Evolutionary conservation across 1,284 basidiomycete genomes (phyloP).

Genomic region (Moesziomyces antarcticus): DNA sequence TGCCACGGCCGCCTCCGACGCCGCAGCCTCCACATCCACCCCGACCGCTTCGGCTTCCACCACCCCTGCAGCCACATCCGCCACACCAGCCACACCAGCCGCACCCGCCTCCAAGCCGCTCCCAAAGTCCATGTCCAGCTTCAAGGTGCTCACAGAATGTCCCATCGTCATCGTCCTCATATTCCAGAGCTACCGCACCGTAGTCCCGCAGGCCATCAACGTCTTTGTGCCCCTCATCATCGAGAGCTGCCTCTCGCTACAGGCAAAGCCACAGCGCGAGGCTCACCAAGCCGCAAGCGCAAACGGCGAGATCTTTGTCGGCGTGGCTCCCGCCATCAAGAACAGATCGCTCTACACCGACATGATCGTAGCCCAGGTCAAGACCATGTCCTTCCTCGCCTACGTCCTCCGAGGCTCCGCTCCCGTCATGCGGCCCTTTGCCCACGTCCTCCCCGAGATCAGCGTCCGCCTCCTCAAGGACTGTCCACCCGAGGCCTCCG

Average conservation of each 20-base stretch:
- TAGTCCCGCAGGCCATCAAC: constrained; percentile 77
- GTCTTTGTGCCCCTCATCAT: constrained; percentile 74
- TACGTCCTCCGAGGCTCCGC: constrained; percentile 82
- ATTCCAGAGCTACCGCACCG: constrained; percentile 81
- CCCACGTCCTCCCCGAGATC: constrained; percentile 82
- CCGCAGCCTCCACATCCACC: constrained; percentile 6
- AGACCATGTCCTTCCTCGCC: constrained; percentile 84
- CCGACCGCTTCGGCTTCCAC: constrained; percentile 16
- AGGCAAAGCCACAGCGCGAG: constrained; percentile 85
- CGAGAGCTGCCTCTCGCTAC: constrained; percentile 65
- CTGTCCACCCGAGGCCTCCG: constrained; percentile 87
- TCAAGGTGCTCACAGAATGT: constrained; percentile 95
- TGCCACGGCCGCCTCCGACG: background rate
- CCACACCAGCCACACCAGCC: constrained; percentile 1
- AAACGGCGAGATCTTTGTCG: constrained; percentile 83
- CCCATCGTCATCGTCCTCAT: constrained; percentile 92
- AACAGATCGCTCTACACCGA: constrained; percentile 86
- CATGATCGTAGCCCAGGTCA: constrained; percentile 91
- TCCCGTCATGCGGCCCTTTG: constrained; percentile 81
- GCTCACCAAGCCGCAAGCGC: constrained; percentile 83
- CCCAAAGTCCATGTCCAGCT: constrained; percentile 73
- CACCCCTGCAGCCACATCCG: constrained; percentile 21
- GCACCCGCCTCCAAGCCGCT: constrained; percentile 48
- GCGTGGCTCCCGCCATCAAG: constrained; percentile 76
- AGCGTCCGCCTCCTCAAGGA: constrained; percentile 91